A percentile compares a stretch with the other conserved stretches of the same genome.
phyloP scores from a whole-genome alignment of 1,284 basidiomycete genomes.

The Trichosporon sp. region DNA sequence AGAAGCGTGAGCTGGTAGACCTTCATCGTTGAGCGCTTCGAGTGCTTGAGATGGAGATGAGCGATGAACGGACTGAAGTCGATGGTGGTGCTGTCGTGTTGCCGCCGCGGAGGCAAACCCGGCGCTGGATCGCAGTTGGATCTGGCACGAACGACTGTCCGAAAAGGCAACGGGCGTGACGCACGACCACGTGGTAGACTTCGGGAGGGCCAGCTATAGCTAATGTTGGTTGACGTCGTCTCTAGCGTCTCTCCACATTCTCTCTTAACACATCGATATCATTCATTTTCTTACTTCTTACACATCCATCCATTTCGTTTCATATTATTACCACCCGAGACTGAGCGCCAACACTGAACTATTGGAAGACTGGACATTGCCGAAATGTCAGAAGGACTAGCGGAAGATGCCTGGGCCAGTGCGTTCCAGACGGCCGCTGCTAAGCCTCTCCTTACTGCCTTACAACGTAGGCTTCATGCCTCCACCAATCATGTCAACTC shows the following conservation, averaged over 20 bases:
- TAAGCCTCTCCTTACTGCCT: conserved; percentile 31
- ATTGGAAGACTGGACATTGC: neutral
- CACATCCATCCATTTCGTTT: neutral
- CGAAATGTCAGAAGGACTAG: conserved; percentile 25
- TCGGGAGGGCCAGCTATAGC: too few species aligned
- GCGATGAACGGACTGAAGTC: neutral
- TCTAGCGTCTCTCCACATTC: neutral
- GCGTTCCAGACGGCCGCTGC: conserved; percentile 37
- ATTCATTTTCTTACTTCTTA: neutral
- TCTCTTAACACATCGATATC: neutral
- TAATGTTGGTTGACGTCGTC: conserved; percentile 5
- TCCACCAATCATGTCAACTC: conserved; percentile 44
- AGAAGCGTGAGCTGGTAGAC: conserved; percentile 55
- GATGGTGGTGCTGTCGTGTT: neutral
- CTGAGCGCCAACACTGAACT: neutral
- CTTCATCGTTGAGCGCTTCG: conserved; percentile 48
- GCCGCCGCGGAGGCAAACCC: neutral
- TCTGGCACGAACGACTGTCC: neutral
- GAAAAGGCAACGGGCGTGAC: neutral
- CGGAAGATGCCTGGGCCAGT: conserved; percentile 44
- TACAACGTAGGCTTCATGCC: conserved; percentile 38
- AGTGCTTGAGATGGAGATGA: conserved; percentile 2
- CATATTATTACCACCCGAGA: too few species aligned
- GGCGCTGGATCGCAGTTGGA: neutral
- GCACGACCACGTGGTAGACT: neutral